These are phyloP conservation scores for Neurospora sp. DNA, from an alignment of 495 filamentous ascomycete genomes.

Conservation along the genomic window DNA sequence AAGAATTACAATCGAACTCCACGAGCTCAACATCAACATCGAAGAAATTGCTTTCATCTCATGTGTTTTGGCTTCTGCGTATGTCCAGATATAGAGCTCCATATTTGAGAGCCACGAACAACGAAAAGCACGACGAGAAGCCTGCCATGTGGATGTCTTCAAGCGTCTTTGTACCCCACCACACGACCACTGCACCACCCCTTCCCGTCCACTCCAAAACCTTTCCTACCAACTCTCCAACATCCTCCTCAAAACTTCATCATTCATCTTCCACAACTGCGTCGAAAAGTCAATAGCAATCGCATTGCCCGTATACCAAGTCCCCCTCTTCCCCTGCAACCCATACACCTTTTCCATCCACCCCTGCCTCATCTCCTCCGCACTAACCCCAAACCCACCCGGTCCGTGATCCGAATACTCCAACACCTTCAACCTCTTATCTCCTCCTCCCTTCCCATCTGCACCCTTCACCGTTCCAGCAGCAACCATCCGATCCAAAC, in stretches of 20 bases:
- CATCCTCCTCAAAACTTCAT: background rate
- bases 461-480: constrained; percentile 2
- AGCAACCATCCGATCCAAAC: constrained; percentile 3
- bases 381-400: constrained; percentile 21
- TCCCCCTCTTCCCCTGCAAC: constrained; percentile 30
- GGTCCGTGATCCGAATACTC: constrained; percentile 27
- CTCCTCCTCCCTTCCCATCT: background rate
- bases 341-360: constrained; percentile 29
- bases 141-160: no score
- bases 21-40: no score
- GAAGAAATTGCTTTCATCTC: no score
- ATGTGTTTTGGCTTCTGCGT: no score
- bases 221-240: background rate
- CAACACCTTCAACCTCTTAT: constrained; percentile 10
- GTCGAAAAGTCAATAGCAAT: constrained; percentile 6
- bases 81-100: no score
- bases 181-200: no score
- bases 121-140: no score
- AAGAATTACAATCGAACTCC: background rate
- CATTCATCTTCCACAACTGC: constrained; percentile 11
- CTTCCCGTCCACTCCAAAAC: background rate
- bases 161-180: no score
- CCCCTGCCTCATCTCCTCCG: constrained; percentile 21
- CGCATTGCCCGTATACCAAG: constrained; percentile 29
- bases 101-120: no score